Evolutionary conservation across 805 yeast genomes (phyloP).

Genomic region (Candida argentea): DNA sequence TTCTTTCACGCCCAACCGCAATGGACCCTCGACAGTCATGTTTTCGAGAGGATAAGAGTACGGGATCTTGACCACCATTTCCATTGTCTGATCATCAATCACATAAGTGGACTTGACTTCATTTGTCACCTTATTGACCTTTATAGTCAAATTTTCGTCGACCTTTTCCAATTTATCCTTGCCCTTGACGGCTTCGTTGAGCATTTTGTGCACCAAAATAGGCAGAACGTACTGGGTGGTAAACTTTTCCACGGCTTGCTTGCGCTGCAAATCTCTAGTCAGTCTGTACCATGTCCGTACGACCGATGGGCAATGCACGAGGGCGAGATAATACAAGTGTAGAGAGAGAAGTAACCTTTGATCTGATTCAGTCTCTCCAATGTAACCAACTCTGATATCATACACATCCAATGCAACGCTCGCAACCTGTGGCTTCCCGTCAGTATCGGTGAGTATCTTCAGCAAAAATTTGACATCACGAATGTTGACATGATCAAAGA

Average conservation of each 20-base stretch:
- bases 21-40: constrained; percentile 66
- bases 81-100: constrained; percentile 83
- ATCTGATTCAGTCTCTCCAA: constrained; percentile 12
- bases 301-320: constrained; percentile 44
- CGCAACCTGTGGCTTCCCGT: constrained; percentile 4
- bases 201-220: constrained; percentile 44
- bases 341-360: constrained; percentile 34
- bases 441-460: constrained; percentile 8
- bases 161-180: constrained; percentile 19
- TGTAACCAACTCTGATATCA: constrained; percentile 10
- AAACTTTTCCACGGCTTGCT: constrained; percentile 50
- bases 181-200: constrained; percentile 38
- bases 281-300: constrained; percentile 63
- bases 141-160: constrained; percentile 45
- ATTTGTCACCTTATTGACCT: constrained; percentile 46
- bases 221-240: constrained; percentile 58
- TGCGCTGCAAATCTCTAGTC: constrained; percentile 58
- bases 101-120: constrained; percentile 66
- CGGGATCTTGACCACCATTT: constrained; percentile 68
- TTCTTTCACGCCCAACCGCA: constrained; percentile 81
- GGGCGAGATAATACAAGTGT: constrained; percentile 41
- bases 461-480: constrained; percentile 13
- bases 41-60: constrained; percentile 66
- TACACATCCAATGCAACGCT: constrained; percentile 13
- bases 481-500: constrained; percentile 45